Conservation (phyloP, 805 yeast species). For the Ogataea trehalophila region DNA sequence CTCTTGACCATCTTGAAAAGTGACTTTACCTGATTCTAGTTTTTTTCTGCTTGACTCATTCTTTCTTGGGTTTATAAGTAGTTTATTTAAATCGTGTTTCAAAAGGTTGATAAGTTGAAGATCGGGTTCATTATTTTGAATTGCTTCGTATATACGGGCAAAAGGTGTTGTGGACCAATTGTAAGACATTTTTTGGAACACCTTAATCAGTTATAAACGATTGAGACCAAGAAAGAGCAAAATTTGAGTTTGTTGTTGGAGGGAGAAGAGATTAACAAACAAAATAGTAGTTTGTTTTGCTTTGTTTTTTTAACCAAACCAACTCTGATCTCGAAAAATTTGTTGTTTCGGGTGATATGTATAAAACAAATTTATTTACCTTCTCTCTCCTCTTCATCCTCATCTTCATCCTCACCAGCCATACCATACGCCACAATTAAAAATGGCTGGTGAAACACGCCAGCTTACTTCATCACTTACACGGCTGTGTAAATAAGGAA, state of each 20-base stretch:
- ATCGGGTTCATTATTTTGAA: constrained; percentile 28
- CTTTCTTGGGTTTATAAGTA: constrained; percentile 40
- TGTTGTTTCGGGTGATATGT: no score
- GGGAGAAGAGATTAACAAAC: no score
- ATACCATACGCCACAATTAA: no score
- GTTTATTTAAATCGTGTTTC: constrained; percentile 38
- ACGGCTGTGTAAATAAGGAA: no score
- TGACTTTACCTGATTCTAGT: constrained; percentile 43
- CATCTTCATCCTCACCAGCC: no score
- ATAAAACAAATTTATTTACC: no score
- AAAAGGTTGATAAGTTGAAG: constrained; percentile 23
- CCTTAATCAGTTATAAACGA: not conserved
- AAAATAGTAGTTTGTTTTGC: not conserved
- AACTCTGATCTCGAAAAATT: not conserved
- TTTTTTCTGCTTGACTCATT: constrained; percentile 42
- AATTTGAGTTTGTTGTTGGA: not conserved
- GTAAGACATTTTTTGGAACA: constrained; percentile 7
- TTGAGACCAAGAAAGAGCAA: not conserved
- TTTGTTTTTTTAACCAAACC: not conserved
- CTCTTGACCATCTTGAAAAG: constrained; percentile 50
- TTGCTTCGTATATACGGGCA: constrained; percentile 42
- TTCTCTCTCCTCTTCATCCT: no score
- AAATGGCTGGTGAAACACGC: no score
- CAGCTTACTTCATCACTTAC: no score
- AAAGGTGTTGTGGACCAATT: constrained; percentile 40